Conservation (phyloP, 1,284 basidiomycete genomes). For the Mycena citricolor region DNA sequence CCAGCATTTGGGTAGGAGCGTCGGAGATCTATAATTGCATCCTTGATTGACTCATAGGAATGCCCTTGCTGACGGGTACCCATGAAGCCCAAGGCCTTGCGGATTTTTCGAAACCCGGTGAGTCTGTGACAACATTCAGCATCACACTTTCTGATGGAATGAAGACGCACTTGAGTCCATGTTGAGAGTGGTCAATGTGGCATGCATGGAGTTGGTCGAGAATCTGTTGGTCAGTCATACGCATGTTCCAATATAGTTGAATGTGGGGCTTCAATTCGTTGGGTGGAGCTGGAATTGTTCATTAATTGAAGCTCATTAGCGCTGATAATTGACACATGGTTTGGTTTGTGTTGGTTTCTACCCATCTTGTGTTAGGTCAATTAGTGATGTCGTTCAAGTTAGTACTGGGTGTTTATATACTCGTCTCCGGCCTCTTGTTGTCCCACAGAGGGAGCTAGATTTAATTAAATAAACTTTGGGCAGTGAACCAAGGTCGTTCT, state of each 20-base stretch:
- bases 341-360: slow-evolving; percentile 1
- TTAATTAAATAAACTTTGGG: no score
- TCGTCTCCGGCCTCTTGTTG: no score
- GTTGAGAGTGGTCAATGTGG: slow-evolving; percentile 18
- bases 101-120: slow-evolving; percentile 6
- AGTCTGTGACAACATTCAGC: background rate
- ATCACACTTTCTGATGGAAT: background rate
- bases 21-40: slow-evolving; percentile 19
- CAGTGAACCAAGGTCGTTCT: no score
- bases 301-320: background rate
- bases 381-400: no score
- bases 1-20: slow-evolving; percentile 24
- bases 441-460: no score
- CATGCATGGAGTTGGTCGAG: slow-evolving; percentile 16
- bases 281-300: no score
- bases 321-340: background rate
- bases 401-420: background rate
- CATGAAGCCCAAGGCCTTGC: slow-evolving; percentile 5
- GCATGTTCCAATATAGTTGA: slow-evolving; percentile 26
- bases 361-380: no score
- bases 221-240: slow-evolving; percentile 24
- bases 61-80: background rate
- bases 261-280: no score
- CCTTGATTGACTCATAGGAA: slow-evolving; percentile 13
- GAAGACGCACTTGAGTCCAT: slow-evolving; percentile 7